phyloP scores from a whole-genome alignment of 2,329 filamentous ascomycete species.

The Colletotrichum scovillei region DNA sequence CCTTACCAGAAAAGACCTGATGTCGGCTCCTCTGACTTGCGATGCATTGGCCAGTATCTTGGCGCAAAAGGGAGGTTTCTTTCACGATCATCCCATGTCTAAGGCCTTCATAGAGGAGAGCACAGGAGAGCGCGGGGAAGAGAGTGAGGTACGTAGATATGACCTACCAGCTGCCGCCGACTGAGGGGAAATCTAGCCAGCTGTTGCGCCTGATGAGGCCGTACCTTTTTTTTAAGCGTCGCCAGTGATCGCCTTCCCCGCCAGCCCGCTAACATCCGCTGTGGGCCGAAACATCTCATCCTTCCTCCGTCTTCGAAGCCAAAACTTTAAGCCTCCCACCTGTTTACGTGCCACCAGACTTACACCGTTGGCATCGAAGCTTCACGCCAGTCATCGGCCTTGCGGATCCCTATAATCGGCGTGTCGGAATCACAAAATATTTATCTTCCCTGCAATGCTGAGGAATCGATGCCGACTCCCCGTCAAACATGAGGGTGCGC shows the following conservation, averaged over 20 bases:
- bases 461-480: neutral
- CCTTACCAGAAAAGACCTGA: neutral
- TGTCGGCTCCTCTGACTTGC: neutral
- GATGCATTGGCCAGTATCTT: neutral
- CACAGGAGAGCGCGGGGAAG: neutral
- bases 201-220: no score
- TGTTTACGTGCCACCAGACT: neutral
- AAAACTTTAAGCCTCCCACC: neutral
- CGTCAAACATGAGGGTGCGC: neutral
- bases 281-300: neutral
- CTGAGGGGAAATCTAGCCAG: neutral
- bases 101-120: neutral
- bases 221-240: neutral
- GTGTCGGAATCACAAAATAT: neutral
- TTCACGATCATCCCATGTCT: neutral
- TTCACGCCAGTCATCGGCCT: neutral
- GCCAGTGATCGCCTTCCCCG: neutral
- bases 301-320: neutral
- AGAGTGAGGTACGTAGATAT: neutral
- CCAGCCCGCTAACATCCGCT: conserved; percentile 2
- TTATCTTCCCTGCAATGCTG: neutral
- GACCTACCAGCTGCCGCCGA: neutral
- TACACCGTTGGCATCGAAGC: neutral
- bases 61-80: neutral
- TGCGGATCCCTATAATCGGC: neutral